Percentiles rank a stretch among this genome's conserved stretches.
phyloP scores from a whole-genome alignment of 2,329 filamentous ascomycete genomes.

The Niveomyces coronatus region DNA sequence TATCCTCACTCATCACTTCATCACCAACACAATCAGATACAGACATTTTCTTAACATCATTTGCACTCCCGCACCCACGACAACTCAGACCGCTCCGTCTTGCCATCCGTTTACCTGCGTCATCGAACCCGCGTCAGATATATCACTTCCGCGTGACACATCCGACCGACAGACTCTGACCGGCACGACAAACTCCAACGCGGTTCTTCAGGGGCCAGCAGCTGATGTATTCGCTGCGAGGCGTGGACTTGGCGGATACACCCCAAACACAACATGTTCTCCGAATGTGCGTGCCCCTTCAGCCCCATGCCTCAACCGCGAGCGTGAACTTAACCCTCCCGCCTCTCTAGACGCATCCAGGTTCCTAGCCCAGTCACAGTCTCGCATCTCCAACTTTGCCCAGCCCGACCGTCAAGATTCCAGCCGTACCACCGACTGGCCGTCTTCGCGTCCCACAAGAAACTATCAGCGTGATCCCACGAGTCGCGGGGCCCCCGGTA shows the following conservation, averaged over 20 bases:
- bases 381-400: conserved; percentile 65
- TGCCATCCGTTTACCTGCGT: no score
- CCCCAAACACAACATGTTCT: conserved; percentile 33
- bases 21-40: neutral
- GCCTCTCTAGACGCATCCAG: conserved; percentile 71
- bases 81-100: no score
- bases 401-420: conserved; percentile 39
- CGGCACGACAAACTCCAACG: no score
- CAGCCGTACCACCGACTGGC: conserved; percentile 22
- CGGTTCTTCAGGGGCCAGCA: neutral
- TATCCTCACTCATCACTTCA: neutral
- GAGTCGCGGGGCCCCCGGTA: conserved; percentile 19
- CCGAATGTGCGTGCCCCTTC: conserved; percentile 62
- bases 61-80: no score
- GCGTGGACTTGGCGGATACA: conserved; percentile 5
- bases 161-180: no score
- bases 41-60: no score
- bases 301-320: conserved; percentile 4
- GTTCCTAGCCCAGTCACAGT: conserved; percentile 94
- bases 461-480: conserved; percentile 20
- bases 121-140: no score
- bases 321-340: neutral
- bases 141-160: no score
- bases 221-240: conserved; percentile 5
- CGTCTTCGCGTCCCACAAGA: conserved; percentile 23